phyloP scores from a whole-genome alignment of 352 stramenopile genomes.

The Phytophthora macrochlamydospora region DNA sequence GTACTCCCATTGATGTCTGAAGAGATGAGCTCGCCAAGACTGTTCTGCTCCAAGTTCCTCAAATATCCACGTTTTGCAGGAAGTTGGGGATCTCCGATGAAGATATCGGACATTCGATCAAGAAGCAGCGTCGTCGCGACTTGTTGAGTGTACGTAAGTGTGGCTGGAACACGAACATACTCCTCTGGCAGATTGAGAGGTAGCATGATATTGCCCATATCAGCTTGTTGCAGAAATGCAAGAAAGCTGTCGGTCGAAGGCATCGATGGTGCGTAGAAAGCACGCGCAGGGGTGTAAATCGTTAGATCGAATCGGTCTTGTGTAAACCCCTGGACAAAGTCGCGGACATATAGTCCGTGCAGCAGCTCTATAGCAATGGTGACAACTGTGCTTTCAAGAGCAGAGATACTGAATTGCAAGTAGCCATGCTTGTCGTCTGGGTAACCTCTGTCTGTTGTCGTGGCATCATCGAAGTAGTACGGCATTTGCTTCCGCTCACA shows the following conservation, averaged over 20 bases:
- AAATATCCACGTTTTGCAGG: conserved; percentile 56
- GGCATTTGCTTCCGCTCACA: conserved; percentile 90
- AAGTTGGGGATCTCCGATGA: conserved; percentile 86
- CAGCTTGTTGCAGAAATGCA: conserved; percentile 77
- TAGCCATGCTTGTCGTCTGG: conserved; percentile 96
- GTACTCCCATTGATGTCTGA: conserved; percentile 17
- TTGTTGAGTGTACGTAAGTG: conserved; percentile 57
- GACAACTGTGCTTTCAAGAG: conserved; percentile 82
- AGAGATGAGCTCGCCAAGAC: conserved; percentile 32
- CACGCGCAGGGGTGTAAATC: conserved; percentile 89
- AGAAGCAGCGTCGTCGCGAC: conserved; percentile 89
- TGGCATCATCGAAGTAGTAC: conserved; percentile 84
- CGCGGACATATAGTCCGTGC: conserved; percentile 92
- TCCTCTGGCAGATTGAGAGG: conserved; percentile 94
- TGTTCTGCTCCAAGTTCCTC: conserved; percentile 71
- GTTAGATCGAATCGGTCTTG: conserved; percentile 85
- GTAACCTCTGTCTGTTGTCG: conserved; percentile 69
- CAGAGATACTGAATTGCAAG: conserved; percentile 91
- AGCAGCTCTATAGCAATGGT: conserved; percentile 94
- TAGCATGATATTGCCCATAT: conserved; percentile 87
- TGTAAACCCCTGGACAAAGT: conserved; percentile 87
- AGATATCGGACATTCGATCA: conserved; percentile 91
- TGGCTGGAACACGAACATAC: conserved; percentile 52
- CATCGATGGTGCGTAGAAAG: conserved; percentile 63
- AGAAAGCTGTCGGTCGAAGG: conserved; percentile 79